Base-by-base conservation (phyloP, 2,329 filamentous ascomycete genomes). In the Colletotrichum sp. region DNA sequence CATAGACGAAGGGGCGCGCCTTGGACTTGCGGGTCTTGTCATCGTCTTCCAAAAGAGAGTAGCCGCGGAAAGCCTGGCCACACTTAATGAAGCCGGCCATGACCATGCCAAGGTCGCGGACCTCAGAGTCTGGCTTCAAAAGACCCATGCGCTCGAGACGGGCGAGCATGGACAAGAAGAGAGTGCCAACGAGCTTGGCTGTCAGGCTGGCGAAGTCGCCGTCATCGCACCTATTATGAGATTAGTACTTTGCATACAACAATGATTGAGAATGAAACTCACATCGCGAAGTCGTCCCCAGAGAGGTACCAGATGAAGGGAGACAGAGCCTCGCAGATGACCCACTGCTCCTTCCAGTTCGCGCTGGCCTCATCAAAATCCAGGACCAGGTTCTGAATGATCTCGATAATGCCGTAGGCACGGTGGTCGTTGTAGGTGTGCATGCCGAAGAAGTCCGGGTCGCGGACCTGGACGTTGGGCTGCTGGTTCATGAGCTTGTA, bases 371-470 rank as follows among this genome's bases (percentile, higher is more conserved):
- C 83, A 5, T 80, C 78, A 57, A 86, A 87, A 66, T 87, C 83
- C 8, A 86, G 78, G 2, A 88, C 58, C 8, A 83, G 74, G 67
- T 88, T 89, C 78, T 89, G 82, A 6, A 88, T 28, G 0, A 86
- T 77, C 79, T 89, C 86, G 1, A 88, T 57, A 9, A 80, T 67
- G 2, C 87, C 87, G 60, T 86, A 88, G 5, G 74, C 80, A 7
- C 67, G 78, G 63, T 85, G 85, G 75, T 88, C 85, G 67, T 88
- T 88, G 78, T 82, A 87, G 3, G 84, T 84, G 78, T 87, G 81
- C 84, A 89, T 85, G 8, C 21, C 21, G 57, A 88, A 88, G 48
- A 75, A 75, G 64, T 88, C 86, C 3, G 84, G 86, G 65, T 80
- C 77, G 18, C 74, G 75, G 16, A 69, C 8, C 55, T 72, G 57